Conservation (phyloP, 495 filamentous ascomycete genomes). For the Oidiodendron maius region DNA sequence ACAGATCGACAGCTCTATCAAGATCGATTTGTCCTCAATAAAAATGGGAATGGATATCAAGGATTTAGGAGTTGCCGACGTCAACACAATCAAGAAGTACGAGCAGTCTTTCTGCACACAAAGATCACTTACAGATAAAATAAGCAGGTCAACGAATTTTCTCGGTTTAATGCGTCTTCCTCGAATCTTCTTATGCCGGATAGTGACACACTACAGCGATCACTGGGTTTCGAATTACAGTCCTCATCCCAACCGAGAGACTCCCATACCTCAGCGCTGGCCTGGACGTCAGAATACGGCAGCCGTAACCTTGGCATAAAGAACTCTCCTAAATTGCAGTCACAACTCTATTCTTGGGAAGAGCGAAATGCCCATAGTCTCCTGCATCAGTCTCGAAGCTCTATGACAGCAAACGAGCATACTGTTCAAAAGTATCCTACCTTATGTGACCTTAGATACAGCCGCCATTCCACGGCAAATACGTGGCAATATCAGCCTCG, state of each 20-base stretch:
- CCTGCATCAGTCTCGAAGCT: no score
- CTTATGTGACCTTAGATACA: no score
- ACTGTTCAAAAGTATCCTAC: no score
- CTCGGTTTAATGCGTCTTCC: conserved; percentile 22
- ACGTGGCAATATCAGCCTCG: no score
- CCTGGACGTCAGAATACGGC: neutral
- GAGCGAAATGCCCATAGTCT: neutral
- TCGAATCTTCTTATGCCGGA: conserved; percentile 59
- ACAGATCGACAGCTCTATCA: conserved; percentile 92
- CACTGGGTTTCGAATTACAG: neutral
- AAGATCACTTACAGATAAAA: conserved; percentile 22
- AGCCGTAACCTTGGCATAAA: neutral
- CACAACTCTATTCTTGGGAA: neutral
- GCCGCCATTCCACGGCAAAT: no score
- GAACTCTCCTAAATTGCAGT: neutral
- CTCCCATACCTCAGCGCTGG: neutral
- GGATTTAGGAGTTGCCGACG: conserved; percentile 46
- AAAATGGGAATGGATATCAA: conserved; percentile 49
- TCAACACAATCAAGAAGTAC: neutral
- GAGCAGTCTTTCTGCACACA: neutral
- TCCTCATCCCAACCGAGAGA: neutral
- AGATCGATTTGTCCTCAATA: conserved; percentile 73
- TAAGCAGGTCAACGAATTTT: conserved; percentile 57
- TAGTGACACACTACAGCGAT: conserved; percentile 12
- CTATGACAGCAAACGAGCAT: no score